A percentile compares a stretch with the other conserved stretches of the same genome.
Conservation (phyloP, 371 early-diverging fungal species). For the Coemansia sp. region DNA sequence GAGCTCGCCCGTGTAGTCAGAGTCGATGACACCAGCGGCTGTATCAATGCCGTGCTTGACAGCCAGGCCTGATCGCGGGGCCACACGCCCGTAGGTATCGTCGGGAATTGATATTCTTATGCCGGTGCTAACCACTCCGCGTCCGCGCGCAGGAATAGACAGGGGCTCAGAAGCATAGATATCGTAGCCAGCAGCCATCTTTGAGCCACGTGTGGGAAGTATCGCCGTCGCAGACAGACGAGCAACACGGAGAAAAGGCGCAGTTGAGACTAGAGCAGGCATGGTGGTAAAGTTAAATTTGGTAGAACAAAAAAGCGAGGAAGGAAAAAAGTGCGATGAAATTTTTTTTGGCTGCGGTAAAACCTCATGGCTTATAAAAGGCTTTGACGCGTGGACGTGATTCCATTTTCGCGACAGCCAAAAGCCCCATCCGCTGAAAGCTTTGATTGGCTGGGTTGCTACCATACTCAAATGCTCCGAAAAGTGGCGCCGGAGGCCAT, state of each 20-base stretch:
- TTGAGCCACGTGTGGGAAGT: conserved; percentile 78
- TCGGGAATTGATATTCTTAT: conserved; percentile 40
- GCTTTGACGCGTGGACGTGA: not conserved
- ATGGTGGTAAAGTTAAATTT: conserved; percentile 4
- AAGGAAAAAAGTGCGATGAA: not conserved
- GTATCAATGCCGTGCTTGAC: conserved; percentile 89
- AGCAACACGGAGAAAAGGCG: conserved; percentile 52
- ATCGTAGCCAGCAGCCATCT: conserved; percentile 92
- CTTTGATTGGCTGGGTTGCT: no score
- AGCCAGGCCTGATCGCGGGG: conserved; percentile 91
- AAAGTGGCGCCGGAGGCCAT: no score
- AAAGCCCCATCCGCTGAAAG: not conserved
- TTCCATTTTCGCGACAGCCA: no score
- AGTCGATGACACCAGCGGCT: conserved; percentile 96
- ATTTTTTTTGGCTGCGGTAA: not conserved
- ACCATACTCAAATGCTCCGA: no score
- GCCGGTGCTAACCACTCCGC: conserved; percentile 48
- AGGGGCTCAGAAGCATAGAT: conserved; percentile 70
- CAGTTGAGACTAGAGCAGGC: not conserved
- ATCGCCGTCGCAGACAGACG: conserved; percentile 60
- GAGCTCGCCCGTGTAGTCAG: conserved; percentile 87
- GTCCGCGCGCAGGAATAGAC: conserved; percentile 33
- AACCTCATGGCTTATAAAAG: not conserved
- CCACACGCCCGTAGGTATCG: conserved; percentile 86
- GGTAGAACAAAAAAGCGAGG: not conserved